A percentile compares a stretch with the other conserved stretches of the same genome.
phyloP scores from a whole-genome alignment of 2,329 filamentous ascomycete genomes.

The Hortaea sp. region DNA sequence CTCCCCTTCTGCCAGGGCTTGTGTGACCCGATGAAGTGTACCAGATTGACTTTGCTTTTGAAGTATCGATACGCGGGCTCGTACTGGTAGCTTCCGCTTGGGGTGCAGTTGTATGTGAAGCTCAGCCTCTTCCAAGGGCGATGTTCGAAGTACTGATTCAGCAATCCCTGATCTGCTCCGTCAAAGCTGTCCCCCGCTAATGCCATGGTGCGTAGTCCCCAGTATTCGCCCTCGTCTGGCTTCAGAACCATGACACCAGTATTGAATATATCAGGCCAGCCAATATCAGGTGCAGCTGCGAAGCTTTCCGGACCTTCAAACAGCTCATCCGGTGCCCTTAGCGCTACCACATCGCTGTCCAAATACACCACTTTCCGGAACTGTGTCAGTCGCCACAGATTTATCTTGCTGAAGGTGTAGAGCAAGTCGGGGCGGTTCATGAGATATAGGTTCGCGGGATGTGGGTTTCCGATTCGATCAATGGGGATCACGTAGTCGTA shows the following conservation, averaged over 20 bases:
- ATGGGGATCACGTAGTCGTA: conserved; percentile 88
- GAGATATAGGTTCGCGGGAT: conserved; percentile 72
- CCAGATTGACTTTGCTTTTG: conserved; percentile 76
- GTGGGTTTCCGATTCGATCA: conserved; percentile 63
- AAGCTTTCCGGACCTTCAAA: conserved; percentile 57
- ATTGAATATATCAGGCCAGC: conserved; percentile 98
- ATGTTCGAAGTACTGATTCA: conserved; percentile 88
- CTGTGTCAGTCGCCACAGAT: conserved; percentile 82
- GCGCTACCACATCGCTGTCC: conserved; percentile 85
- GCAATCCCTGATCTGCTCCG: conserved; percentile 85
- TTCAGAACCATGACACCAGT: conserved; percentile 90
- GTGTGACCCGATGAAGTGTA: conserved; percentile 85
- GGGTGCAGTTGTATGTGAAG: conserved; percentile 96
- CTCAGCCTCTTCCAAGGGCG: conserved; percentile 71
- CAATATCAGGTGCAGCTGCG: conserved; percentile 80
- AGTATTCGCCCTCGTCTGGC: conserved; percentile 79
- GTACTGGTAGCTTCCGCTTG: conserved; percentile 95
- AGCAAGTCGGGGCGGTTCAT: conserved; percentile 88
- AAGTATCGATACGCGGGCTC: conserved; percentile 90
- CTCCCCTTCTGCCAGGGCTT: conserved; percentile 64
- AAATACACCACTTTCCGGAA: conserved; percentile 91
- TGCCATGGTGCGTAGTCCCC: conserved; percentile 74
- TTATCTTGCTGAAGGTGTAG: conserved; percentile 93
- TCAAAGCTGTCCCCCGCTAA: conserved; percentile 87
- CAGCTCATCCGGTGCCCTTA: conserved; percentile 85